Evolutionary conservation across 2,329 filamentous ascomycete genomes (phyloP).

Genomic region (Rosellinia necatrix): DNA sequence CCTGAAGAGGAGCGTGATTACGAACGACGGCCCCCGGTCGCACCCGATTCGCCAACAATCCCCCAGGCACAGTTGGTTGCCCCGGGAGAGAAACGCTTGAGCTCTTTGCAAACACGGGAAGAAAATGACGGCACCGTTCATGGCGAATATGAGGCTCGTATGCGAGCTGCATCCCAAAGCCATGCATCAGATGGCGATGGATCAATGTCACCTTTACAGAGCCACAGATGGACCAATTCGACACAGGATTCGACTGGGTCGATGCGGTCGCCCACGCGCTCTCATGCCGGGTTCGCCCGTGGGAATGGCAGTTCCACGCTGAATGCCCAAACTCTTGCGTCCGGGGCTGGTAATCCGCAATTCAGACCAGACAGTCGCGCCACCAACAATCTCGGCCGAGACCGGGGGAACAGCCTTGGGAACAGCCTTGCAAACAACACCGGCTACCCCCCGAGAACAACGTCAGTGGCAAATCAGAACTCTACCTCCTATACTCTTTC

Average conservation of each 20-base stretch:
- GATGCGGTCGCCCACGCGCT: constrained; percentile 20
- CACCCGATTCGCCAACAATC: constrained; percentile 41
- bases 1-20: constrained; percentile 29
- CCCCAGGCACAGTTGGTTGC: constrained; percentile 34
- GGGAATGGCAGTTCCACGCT: constrained; percentile 23
- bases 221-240: constrained; percentile 40
- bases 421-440: constrained; percentile 21
- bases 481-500: constrained; percentile 29
- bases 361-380: constrained; percentile 33
- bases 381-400: constrained; percentile 23
- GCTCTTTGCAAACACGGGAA: constrained; percentile 21
- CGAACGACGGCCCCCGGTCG: constrained; percentile 32
- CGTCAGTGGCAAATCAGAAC: constrained; percentile 31
- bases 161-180: constrained; percentile 36
- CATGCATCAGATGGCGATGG: constrained; percentile 34
- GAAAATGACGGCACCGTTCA: constrained; percentile 19
- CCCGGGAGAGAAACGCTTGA: constrained; percentile 24
- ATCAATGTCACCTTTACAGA: constrained; percentile 36
- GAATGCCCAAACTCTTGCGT: constrained; percentile 25
- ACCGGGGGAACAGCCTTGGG: constrained; percentile 22
- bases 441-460: constrained; percentile 35
- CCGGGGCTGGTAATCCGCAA: constrained; percentile 23
- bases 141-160: constrained; percentile 33
- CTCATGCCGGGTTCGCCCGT: constrained; percentile 30
- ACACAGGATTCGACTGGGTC: constrained; percentile 36